Evolutionary conservation across 495 filamentous ascomycete genomes (phyloP).

Genomic region (Xanthoparmelia taractica): DNA sequence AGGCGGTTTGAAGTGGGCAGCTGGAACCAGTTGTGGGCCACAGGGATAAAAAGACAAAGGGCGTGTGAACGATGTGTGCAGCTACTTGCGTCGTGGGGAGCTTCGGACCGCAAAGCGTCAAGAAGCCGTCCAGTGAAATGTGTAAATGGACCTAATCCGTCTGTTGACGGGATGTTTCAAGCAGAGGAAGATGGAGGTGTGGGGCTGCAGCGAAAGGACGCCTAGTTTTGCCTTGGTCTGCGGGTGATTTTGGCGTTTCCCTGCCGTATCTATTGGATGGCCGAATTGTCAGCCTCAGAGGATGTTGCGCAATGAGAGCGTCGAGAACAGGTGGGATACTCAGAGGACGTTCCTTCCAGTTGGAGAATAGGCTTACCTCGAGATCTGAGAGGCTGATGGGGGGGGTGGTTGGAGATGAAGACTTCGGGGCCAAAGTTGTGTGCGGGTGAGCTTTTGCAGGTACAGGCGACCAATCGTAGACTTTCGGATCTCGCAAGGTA

Average conservation of each 20-base stretch:
- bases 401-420: slow-evolving; percentile 15
- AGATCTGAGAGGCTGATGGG: slow-evolving; percentile 16
- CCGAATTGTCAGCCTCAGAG: slow-evolving; percentile 16
- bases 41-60: slow-evolving; percentile 17
- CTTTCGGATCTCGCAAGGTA: slow-evolving; percentile 3
- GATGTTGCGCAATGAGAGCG: slow-evolving; percentile 12
- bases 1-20: slow-evolving; percentile 19
- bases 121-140: slow-evolving; percentile 25
- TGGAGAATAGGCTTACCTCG: slow-evolving; percentile 8
- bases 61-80: slow-evolving; percentile 23
- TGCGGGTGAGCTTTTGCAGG: slow-evolving; percentile 10
- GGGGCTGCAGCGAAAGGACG: slow-evolving; percentile 21
- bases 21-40: slow-evolving; percentile 18
- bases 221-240: slow-evolving; percentile 27
- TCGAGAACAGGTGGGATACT: not conserved
- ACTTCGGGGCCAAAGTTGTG: not conserved
- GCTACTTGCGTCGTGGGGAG: slow-evolving; percentile 20
- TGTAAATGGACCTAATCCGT: not conserved
- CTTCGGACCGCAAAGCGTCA: slow-evolving; percentile 21
- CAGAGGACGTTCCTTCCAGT: not conserved
- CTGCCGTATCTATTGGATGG: slow-evolving; percentile 12
- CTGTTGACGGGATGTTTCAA: slow-evolving; percentile 16
- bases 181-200: slow-evolving; percentile 20
- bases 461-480: slow-evolving; percentile 12
- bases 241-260: slow-evolving; percentile 15